Evolutionary conservation across 176 grass and related monocot species (phyloP), one percentile per base, ranked within the genome.

Genomic region (Bonia amplexicaulis): DNA sequence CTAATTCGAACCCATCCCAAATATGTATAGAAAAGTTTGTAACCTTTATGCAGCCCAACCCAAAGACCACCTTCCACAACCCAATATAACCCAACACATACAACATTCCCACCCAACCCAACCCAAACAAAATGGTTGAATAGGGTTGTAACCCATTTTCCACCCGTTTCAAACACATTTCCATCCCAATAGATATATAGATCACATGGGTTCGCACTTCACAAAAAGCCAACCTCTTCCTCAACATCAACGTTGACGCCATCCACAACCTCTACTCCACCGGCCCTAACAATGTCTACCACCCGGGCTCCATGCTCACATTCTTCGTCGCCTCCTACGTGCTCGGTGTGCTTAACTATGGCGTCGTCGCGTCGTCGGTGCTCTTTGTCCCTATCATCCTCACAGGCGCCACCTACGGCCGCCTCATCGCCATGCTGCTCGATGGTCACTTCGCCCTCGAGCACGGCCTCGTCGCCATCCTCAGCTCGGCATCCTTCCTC

Each of bases 321-420:
- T 93, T 95, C 85, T 98, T 98, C 64, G 6, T 90, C 7, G 73
- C 96, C 6, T 93, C 96, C 6, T 98, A 98, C 59, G 75, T 71
- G 10, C 88, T 98, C 1, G 89, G 93, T 73, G 69, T 98, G 9
- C 86, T 98, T 20, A 98, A 93, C 83, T 98, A 98, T 71, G 96
- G 96, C 52, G 96, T 98, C 4, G 96, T 94, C 0, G 91, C 96
- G 8, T 93, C 96, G 26, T 93, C 92, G 0, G 93, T 93, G 11
- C 85, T 95, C 11, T 98, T 98, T 6, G 89, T 98, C 9, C 96
- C 96, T 33, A 85, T 98, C 66, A 98, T 98, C 78, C 87, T 98
- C 69, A 98, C 93, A 1, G 96, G 96, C 12, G 93, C 96, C 12
- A 98, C 83, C 22, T 98, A 98, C 41, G 93, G 93, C 5, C 91